Percentiles rank a stretch among this genome's conserved stretches.
Evolutionary conservation across 2,329 filamentous ascomycete genomes (phyloP).

Genomic region (Biscogniauxia marginata): DNA sequence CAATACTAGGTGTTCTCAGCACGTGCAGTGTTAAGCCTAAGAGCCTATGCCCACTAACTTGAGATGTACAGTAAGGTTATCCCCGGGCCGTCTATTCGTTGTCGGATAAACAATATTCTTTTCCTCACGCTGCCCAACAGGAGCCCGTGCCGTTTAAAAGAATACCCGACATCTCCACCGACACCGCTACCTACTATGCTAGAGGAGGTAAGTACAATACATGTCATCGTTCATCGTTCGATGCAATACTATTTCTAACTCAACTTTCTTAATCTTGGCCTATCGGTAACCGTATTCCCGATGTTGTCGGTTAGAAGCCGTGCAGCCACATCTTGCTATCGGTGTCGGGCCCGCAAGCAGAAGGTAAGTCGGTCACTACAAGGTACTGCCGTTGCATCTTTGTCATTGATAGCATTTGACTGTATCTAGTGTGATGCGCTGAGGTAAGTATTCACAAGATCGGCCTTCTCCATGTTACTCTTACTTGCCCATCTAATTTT

Average conservation of each 20-base stretch:
- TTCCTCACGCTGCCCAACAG: neutral
- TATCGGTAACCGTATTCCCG: neutral
- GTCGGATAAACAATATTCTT: neutral
- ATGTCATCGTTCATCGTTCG: too few relatives aligned
- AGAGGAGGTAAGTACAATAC: too few relatives aligned
- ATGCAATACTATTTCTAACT: too few relatives aligned
- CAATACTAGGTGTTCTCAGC: too few relatives aligned
- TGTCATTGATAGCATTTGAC: neutral
- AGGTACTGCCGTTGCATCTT: neutral
- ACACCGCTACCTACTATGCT: neutral
- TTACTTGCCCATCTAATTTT: constrained; percentile 18
- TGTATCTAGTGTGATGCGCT: constrained; percentile 37
- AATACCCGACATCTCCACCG: neutral
- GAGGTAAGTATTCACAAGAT: constrained; percentile 32
- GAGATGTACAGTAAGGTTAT: too few relatives aligned
- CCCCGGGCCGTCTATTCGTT: neutral
- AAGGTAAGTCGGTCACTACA: constrained; percentile 34
- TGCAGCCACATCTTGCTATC: constrained; percentile 40
- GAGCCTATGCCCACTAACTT: too few relatives aligned
- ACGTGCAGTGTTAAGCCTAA: too few relatives aligned
- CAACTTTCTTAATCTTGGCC: neutral
- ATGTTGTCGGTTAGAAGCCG: constrained; percentile 19
- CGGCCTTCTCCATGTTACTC: neutral
- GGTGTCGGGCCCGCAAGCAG: constrained; percentile 41
- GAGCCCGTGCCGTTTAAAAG: neutral